Percentiles rank a stretch among this genome's conserved stretches.
Conservation (phyloP, 164 flowering plant species). For the Magnolia kwangsiensis region DNA sequence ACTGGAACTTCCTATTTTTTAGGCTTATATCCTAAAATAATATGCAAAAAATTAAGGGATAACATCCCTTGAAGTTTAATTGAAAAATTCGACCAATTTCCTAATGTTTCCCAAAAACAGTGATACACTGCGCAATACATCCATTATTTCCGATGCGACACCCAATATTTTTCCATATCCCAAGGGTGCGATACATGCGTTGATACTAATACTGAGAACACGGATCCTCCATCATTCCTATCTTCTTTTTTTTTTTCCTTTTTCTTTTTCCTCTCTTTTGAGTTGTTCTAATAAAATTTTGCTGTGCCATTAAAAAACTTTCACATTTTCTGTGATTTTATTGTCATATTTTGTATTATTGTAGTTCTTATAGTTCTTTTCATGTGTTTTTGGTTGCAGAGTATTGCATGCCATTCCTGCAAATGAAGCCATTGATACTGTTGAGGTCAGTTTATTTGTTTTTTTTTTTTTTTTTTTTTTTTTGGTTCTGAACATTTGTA, state of each 20-base stretch:
- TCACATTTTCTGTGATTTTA: not conserved
- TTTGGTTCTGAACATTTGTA: no score
- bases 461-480: not conserved
- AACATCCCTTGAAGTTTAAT: no score
- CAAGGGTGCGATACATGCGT: not conserved
- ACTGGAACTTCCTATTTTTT: no score
- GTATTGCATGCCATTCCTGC: slow-evolving; percentile 93
- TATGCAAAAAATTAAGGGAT: no score
- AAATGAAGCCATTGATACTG: slow-evolving; percentile 93
- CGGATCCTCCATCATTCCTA: not conserved
- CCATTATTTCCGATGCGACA: no score
- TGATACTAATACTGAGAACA: no score
- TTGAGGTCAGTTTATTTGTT: slow-evolving; percentile 61
- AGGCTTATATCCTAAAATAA: no score
- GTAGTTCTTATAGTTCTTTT: not conserved
- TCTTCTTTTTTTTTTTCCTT: not conserved
- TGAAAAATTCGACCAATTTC: no score
- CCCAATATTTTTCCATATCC: not conserved
- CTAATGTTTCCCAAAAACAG: no score
- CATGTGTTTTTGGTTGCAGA: slow-evolving; percentile 33
- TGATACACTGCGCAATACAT: no score
- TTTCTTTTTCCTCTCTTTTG: not conserved
- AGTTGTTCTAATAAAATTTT: not conserved
- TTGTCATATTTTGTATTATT: not conserved
- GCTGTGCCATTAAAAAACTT: not conserved